Percentiles rank a stretch among this genome's conserved stretches.
phyloP scores from a whole-genome alignment of 2,329 filamentous ascomycete species.

The Fusarium sterilihyphosum region DNA sequence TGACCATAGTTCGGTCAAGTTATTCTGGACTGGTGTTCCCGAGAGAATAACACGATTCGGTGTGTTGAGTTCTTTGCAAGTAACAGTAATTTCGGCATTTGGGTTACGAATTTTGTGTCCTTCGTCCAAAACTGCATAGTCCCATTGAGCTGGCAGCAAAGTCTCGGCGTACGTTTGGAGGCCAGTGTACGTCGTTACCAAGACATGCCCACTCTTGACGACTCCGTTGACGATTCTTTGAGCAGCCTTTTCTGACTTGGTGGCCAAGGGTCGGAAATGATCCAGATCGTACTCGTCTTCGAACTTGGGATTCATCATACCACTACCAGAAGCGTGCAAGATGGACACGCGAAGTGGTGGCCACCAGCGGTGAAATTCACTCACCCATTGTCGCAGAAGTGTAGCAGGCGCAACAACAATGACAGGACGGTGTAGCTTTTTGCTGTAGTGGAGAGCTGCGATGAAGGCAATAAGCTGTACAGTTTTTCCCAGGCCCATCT shows the following conservation, averaged over 20 bases:
- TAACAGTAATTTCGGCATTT: conserved; percentile 92
- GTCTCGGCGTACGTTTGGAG: conserved; percentile 91
- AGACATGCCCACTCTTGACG: conserved; percentile 84
- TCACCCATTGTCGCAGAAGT: conserved; percentile 96
- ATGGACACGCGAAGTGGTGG: conserved; percentile 97
- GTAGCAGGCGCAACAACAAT: conserved; percentile 95
- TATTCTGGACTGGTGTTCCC: conserved; percentile 98
- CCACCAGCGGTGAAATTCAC: conserved; percentile 99
- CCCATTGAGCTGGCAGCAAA: conserved; percentile 86
- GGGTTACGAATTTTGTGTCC: conserved; percentile 98
- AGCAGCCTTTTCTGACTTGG: conserved; percentile 66
- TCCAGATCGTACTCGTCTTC: conserved; percentile 64
- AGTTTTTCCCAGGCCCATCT: conserved; percentile 99
- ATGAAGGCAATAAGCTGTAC: conserved; percentile 78
- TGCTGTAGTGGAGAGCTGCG: conserved; percentile 91
- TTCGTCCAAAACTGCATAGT: conserved; percentile 93
- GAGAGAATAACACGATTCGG: conserved; percentile 92
- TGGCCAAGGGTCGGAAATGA: conserved; percentile 48
- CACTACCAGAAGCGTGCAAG: conserved; percentile 92
- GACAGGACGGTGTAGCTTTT: conserved; percentile 82
- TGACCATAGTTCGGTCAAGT: conserved; percentile 93
- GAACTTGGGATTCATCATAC: conserved; percentile 87
- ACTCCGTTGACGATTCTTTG: conserved; percentile 85
- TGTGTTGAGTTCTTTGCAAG: conserved; percentile 92
- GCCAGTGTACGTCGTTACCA: conserved; percentile 95